phyloP scores from a whole-genome alignment of 2,329 filamentous ascomycete genomes.

The Colletotrichum sp. region DNA sequence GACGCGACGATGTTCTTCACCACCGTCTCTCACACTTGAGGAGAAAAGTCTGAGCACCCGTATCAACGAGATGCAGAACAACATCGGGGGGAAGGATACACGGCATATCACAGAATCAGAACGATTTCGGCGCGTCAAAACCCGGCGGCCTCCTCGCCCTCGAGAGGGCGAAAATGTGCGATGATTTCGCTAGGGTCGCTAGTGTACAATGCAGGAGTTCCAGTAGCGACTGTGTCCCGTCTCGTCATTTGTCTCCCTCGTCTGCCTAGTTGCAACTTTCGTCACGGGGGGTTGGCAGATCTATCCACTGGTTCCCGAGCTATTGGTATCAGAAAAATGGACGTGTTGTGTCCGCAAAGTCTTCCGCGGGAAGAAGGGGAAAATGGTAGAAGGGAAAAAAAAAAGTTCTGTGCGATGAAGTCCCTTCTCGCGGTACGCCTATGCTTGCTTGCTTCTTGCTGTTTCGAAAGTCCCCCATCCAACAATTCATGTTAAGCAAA shows the following conservation, averaged over 20 bases:
- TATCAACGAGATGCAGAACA: background rate
- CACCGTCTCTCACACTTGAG: background rate
- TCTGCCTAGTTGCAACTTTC: too few relatives aligned
- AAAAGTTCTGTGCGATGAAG: background rate
- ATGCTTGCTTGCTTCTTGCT: slow-evolving; percentile 17
- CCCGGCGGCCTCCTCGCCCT: slow-evolving; percentile 16
- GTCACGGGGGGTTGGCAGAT: background rate
- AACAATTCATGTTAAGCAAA: background rate
- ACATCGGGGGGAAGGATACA: background rate
- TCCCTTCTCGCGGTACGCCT: slow-evolving; percentile 13
- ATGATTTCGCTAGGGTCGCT: background rate
- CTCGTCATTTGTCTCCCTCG: background rate
- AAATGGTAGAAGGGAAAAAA: background rate
- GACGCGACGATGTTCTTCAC: background rate
- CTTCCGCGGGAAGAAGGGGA: background rate
- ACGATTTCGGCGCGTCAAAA: background rate
- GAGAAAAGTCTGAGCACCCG: background rate
- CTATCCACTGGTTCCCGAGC: background rate
- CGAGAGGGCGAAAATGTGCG: background rate
- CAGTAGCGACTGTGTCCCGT: slow-evolving; percentile 7
- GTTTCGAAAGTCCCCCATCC: background rate
- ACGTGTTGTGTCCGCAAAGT: background rate
- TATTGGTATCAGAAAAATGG: background rate
- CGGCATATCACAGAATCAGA: background rate
- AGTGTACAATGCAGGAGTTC: slow-evolving; percentile 3